A percentile compares a stretch with the other conserved stretches of the same genome.
Evolutionary conservation across 371 early-diverging fungal species (phyloP).

Genomic region (Mortierella sp.): DNA sequence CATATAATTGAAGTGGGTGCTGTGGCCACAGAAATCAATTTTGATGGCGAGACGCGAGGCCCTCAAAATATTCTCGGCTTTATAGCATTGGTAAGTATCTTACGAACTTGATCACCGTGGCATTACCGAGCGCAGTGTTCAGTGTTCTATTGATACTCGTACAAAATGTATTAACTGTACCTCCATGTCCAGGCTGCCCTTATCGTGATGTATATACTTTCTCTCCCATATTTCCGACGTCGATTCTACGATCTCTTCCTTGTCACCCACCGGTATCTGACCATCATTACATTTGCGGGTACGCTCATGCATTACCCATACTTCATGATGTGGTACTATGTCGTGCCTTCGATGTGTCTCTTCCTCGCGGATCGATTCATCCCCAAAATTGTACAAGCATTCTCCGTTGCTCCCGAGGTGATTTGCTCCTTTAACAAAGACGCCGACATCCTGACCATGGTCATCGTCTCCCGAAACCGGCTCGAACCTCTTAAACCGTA

Average conservation of each 20-base stretch:
- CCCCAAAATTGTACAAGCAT: conserved; percentile 44
- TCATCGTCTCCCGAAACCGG: conserved; percentile 19
- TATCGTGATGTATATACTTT: not conserved
- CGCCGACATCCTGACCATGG: conserved; percentile 36
- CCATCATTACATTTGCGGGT: conserved; percentile 4
- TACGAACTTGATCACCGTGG: not conserved
- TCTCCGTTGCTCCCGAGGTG: conserved; percentile 24
- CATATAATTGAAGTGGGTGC: not conserved
- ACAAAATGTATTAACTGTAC: no score
- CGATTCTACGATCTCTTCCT: conserved; percentile 9
- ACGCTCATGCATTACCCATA: conserved; percentile 26
- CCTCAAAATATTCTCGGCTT: conserved; percentile 21
- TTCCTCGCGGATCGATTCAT: conserved; percentile 45
- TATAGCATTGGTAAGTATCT: conserved; percentile 20
- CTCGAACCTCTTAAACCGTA: conserved; percentile 46
- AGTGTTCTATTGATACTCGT: not conserved
- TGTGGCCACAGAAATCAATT: conserved; percentile 5
- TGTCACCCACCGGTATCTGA: conserved; percentile 10
- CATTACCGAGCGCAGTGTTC: not conserved
- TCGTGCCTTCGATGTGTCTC: conserved; percentile 38
- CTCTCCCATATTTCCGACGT: conserved; percentile 16
- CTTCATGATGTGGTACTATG: conserved; percentile 42
- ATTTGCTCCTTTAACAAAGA: conserved; percentile 43
- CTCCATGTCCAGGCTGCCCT: not conserved
- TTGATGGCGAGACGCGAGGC: conserved; percentile 27